A percentile compares a stretch with the other conserved stretches of the same genome.
Evolutionary conservation across 257 asterid genomes (phyloP).

Genomic region (Rehmannia glutinosa): DNA sequence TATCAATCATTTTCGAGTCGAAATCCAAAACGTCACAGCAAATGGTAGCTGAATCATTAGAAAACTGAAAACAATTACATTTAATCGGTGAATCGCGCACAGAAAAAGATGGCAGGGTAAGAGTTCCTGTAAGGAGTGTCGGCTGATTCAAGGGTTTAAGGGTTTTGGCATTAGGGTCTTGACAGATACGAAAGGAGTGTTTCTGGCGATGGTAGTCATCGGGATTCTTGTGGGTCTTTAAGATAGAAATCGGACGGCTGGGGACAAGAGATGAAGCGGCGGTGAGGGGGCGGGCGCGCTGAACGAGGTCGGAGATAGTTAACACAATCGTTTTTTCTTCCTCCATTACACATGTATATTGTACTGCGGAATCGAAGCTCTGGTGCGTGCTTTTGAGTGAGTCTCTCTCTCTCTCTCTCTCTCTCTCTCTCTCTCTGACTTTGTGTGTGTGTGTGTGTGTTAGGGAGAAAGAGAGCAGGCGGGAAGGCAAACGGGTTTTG

Average conservation of each 20-base stretch:
- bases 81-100: not conserved
- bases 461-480: not conserved
- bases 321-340: constrained; percentile 26
- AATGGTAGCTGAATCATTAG: constrained; percentile 46
- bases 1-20: constrained; percentile 41
- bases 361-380: not conserved
- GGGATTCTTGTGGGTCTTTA: constrained; percentile 15
- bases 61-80: constrained; percentile 61
- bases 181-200: constrained; percentile 15
- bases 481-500: not conserved
- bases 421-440: too few species aligned
- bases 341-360: constrained; percentile 28
- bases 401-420: too few species aligned
- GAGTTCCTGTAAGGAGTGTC: constrained; percentile 46
- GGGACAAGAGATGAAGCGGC: constrained; percentile 43
- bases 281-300: constrained; percentile 43
- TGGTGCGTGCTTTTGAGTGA: not conserved
- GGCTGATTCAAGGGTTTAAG: constrained; percentile 55
- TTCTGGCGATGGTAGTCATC: constrained; percentile 4
- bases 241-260: constrained; percentile 15
- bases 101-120: constrained; percentile 43
- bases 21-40: constrained; percentile 76
- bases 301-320: constrained; percentile 48
- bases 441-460: not conserved
- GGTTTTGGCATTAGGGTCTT: constrained; percentile 26